Conservation (phyloP, 2,329 filamentous ascomycete species). For the Aspergillus sergii region DNA sequence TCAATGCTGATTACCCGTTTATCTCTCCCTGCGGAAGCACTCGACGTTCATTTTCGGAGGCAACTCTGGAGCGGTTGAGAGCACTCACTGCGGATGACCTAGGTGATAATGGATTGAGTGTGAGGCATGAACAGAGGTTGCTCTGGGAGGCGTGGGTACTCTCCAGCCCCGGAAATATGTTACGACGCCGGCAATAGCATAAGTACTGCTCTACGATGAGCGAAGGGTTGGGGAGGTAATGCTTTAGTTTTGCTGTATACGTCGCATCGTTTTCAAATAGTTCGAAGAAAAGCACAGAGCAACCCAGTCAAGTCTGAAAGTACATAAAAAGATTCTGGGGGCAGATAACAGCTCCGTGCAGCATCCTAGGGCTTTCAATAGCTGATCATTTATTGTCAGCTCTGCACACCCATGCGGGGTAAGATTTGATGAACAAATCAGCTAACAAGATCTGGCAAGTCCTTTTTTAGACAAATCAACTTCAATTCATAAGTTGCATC, state of each 20-base stretch:
- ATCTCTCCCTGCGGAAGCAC: constrained; percentile 10
- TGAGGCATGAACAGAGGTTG: constrained; percentile 34
- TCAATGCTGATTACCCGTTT: constrained; percentile 14
- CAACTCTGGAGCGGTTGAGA: constrained; percentile 29
- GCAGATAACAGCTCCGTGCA: not conserved
- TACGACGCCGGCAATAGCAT: constrained; percentile 11
- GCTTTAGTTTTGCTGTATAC: not conserved
- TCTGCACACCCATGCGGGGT: no score
- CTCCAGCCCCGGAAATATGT: constrained; percentile 22
- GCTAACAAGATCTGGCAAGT: not conserved
- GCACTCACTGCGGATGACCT: constrained; percentile 34
- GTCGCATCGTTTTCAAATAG: not conserved
- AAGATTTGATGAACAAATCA: not conserved
- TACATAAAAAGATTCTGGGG: not conserved
- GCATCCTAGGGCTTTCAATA: not conserved
- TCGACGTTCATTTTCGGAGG: constrained; percentile 10
- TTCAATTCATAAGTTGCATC: not conserved
- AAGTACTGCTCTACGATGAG: not conserved
- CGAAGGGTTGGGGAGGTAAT: not conserved
- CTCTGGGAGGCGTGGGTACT: constrained; percentile 46
- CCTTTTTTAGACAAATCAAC: not conserved
- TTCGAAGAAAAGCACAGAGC: not conserved
- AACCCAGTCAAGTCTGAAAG: not conserved
- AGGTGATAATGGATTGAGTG: constrained; percentile 40
- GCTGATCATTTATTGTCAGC: no score